These are phyloP conservation scores for Firmiana major DNA, from an alignment of 345 rosid genomes.

Conservation along the genomic window DNA sequence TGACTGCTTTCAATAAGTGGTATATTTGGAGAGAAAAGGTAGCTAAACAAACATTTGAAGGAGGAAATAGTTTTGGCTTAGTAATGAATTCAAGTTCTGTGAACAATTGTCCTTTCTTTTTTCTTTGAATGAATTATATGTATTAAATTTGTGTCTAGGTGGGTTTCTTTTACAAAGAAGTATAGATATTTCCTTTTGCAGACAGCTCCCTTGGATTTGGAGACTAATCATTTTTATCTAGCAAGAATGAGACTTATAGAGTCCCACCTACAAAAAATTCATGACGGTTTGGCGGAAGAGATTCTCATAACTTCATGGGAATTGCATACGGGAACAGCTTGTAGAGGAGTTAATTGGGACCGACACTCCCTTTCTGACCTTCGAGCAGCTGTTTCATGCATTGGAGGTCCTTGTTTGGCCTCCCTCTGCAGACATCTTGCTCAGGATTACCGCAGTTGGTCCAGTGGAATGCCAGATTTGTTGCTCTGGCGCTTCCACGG, in stretches of 20 bases:
- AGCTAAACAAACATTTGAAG: neutral
- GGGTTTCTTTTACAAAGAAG: neutral
- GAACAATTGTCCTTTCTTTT: neutral
- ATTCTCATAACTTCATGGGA: slow-evolving; percentile 77
- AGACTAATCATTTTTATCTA: slow-evolving; percentile 57
- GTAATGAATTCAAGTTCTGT: neutral
- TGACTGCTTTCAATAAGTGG: neutral
- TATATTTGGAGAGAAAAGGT: neutral
- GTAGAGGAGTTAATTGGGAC: slow-evolving; percentile 82
- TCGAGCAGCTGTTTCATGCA: slow-evolving; percentile 79
- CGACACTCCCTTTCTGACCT: slow-evolving; percentile 64
- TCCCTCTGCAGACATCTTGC: slow-evolving; percentile 65
- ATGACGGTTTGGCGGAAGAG: slow-evolving; percentile 80
- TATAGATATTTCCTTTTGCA: slow-evolving; percentile 27
- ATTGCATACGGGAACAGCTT: slow-evolving; percentile 57
- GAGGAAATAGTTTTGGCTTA: neutral
- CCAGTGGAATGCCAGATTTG: slow-evolving; percentile 97
- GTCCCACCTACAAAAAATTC: slow-evolving; percentile 49
- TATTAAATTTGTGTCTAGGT: neutral
- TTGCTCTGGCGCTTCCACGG: slow-evolving; percentile 81
- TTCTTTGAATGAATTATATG: neutral
- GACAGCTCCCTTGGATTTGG: slow-evolving; percentile 90
- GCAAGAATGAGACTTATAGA: slow-evolving; percentile 55
- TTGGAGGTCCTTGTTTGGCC: slow-evolving; percentile 71
- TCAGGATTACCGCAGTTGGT: slow-evolving; percentile 86